Evolutionary conservation across 768 basidiomycete genomes (phyloP), one percentile per base, ranked within the genome.

Genomic region (Jaapia argillacea): DNA sequence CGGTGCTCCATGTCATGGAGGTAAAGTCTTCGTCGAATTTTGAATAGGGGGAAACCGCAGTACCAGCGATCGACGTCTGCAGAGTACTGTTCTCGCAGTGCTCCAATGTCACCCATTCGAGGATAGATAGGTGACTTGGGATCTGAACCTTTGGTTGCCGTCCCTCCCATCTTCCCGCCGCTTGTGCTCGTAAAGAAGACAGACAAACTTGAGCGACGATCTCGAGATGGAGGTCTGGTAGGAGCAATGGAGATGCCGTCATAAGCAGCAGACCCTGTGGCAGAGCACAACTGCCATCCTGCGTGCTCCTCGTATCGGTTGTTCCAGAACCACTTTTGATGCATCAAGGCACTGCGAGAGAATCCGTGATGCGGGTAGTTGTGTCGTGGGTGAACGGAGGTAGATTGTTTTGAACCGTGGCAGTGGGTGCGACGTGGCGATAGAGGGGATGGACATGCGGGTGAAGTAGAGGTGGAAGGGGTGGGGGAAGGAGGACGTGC

Each of bases 1-100:
- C 28, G 23, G 18, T 28, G 42, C 38, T 33, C 72, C 53, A 85
- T 56, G 48, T 79, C 75, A 48, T 71, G 71, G 58, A 78, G 67
- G 65, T 75, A 84, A n/a, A 83, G 50, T 31, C 68, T 71, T 64
- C 84, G 84, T 36, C 67, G 60, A 53, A 84, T 75, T 16, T 81
- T 83, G 75, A 80, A 82, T 38, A 76, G 55, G 3, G 77, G 73
- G 51, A 77, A 64, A 25, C 58, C 63, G 46, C 69, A 69, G 51
- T 83, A 80, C 48, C 63, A 74, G 7, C 73, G 73, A 55, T 85
- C 82, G 40, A 79, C 65, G 41, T 74, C 63, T 46, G 62, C 67
- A 40, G 68, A 68, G 52, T 73, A 75, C 2, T 75, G 72, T 51
- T 84, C 79, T 22, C 73, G 71, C 28, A 83, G 58, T 2, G 77